Conservation (phyloP, 1,284 basidiomycete species). For the Tremellales sp. region DNA sequence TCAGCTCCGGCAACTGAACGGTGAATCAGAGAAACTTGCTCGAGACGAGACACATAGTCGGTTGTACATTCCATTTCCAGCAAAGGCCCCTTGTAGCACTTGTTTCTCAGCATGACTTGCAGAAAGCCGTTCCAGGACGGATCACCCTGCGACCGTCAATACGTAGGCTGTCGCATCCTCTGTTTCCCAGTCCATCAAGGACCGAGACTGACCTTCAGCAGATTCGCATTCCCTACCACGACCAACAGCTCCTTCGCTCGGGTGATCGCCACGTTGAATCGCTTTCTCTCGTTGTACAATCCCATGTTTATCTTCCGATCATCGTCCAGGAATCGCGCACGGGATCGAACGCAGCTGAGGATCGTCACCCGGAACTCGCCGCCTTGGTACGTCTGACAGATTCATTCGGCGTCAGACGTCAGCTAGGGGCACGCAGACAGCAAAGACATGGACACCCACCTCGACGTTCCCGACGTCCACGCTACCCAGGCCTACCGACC, state of each 20-base stretch:
- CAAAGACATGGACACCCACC: constrained; percentile 10
- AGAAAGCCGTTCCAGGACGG: constrained; percentile 41
- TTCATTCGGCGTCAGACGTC: neutral
- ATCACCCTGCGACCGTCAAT: constrained; percentile 26
- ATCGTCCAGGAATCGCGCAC: constrained; percentile 32
- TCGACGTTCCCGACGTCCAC: constrained; percentile 49
- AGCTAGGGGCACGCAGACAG: neutral
- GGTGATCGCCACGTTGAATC: constrained; percentile 51
- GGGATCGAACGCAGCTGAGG: constrained; percentile 42
- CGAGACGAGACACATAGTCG: constrained; percentile 15
- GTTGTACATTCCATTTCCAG: constrained; percentile 14
- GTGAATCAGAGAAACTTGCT: constrained; percentile 10
- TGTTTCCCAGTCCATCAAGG: neutral
- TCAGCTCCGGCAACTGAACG: neutral
- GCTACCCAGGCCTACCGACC: constrained; percentile 28
- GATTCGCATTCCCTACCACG: constrained; percentile 43
- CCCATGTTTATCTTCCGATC: constrained; percentile 42
- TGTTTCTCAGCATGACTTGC: constrained; percentile 29
- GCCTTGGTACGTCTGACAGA: constrained; percentile 24
- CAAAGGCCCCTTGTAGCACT: constrained; percentile 16
- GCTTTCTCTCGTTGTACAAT: constrained; percentile 43
- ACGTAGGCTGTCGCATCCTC: no score
- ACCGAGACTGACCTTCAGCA: constrained; percentile 25
- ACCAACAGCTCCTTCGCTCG: constrained; percentile 49
- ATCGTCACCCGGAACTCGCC: constrained; percentile 43